A percentile compares a stretch with the other conserved stretches of the same genome.
Conservation (phyloP, 1,284 basidiomycete genomes). For the Trametes hirsuta region DNA sequence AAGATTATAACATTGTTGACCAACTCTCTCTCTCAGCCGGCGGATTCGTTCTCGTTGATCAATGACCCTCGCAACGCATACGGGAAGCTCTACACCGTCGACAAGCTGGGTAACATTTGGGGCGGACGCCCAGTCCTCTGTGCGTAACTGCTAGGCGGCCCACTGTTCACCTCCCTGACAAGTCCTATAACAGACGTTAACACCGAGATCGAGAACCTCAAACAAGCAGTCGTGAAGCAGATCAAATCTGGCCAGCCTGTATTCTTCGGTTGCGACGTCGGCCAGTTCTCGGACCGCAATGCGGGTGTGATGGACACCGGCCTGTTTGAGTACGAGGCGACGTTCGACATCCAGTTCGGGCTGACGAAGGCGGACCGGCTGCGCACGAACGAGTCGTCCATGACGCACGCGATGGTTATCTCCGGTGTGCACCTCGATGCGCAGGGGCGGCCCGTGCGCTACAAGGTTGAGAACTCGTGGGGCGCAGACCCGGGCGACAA, state of each 20-base stretch:
- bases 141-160: constrained; percentile 45
- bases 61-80: constrained; percentile 91
- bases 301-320: constrained; percentile 86
- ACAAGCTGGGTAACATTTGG: constrained; percentile 92
- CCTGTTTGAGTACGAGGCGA: constrained; percentile 79
- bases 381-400: constrained; percentile 79
- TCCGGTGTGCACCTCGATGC: constrained; percentile 87
- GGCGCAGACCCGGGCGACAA: constrained; percentile 80
- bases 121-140: constrained; percentile 83
- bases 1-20: neutral
- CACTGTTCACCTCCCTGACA: neutral
- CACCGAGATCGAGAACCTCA: constrained; percentile 81
- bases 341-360: constrained; percentile 59
- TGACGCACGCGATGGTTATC: constrained; percentile 96
- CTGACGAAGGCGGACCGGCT: constrained; percentile 87
- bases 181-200: constrained; percentile 73
- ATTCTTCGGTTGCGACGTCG: constrained; percentile 94
- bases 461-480: constrained; percentile 98
- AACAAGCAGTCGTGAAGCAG: constrained; percentile 79
- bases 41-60: constrained; percentile 88
- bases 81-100: constrained; percentile 88
- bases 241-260: constrained; percentile 91
- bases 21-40: constrained; percentile 37
- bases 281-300: constrained; percentile 72
- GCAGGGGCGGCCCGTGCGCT: constrained; percentile 77